Conservation (phyloP, 202 grass and related monocot species). For the Schoenoplectus tabernaemontani region DNA sequence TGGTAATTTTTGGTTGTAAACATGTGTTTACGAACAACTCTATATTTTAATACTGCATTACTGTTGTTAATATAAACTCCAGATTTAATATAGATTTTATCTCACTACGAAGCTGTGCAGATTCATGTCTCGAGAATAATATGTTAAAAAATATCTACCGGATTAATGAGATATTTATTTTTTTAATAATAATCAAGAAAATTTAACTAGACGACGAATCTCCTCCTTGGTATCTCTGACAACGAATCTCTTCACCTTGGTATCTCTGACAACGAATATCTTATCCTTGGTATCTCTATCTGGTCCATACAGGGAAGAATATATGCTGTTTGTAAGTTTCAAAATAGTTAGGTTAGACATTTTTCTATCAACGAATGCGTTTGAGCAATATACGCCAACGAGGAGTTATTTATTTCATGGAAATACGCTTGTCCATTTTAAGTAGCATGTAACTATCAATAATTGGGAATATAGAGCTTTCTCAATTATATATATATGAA, state of each 20-base stretch:
- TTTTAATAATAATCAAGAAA: not conserved
- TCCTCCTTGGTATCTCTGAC: no score
- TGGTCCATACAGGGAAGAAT: constrained; percentile 12
- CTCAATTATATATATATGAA: not conserved
- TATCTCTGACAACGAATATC: not conserved
- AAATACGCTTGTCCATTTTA: constrained; percentile 13
- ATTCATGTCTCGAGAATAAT: no score
- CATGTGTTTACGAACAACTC: not conserved
- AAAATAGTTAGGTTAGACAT: not conserved
- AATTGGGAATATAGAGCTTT: not conserved
- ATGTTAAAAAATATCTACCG: no score
- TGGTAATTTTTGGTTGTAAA: not conserved
- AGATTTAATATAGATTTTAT: no score
- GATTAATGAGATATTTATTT: no score
- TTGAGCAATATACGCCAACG: not conserved
- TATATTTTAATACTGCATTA: no score
- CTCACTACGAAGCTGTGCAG: no score
- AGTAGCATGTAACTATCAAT: not conserved
- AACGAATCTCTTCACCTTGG: no score
- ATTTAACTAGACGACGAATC: not conserved
- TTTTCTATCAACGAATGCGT: constrained; percentile 1
- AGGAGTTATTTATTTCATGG: constrained; percentile 9
- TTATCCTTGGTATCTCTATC: not conserved
- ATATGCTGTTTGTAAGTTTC: not conserved
- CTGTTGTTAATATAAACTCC: no score